Conservation (phyloP, 2,329 filamentous ascomycete genomes). For the Elsinoe perseae region DNA sequence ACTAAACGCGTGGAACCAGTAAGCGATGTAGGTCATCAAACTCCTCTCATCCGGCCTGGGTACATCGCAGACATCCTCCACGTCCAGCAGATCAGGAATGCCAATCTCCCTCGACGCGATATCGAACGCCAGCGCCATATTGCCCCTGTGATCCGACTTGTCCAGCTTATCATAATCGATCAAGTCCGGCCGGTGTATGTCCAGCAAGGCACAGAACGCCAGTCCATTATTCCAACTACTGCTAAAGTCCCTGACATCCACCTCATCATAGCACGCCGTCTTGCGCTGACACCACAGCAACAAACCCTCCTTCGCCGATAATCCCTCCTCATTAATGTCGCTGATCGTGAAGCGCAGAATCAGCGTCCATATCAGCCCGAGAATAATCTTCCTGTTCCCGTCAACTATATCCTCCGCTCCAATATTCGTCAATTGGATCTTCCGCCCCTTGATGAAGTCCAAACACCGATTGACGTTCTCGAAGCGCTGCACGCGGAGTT, state of each 20-base stretch:
- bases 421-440: slow-evolving; percentile 98
- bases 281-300: slow-evolving; percentile 97
- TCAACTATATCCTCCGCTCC: slow-evolving; percentile 97
- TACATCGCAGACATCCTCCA: slow-evolving; percentile 96
- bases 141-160: slow-evolving; percentile 87
- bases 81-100: slow-evolving; percentile 89
- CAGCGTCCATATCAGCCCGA: slow-evolving; percentile 95
- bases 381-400: slow-evolving; percentile 93
- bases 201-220: slow-evolving; percentile 89
- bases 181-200: slow-evolving; percentile 93
- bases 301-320: slow-evolving; percentile 94
- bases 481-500: slow-evolving; percentile 91
- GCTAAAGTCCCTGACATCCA: slow-evolving; percentile 92
- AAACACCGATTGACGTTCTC: slow-evolving; percentile 96
- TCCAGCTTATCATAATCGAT: slow-evolving; percentile 95
- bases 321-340: slow-evolving; percentile 95
- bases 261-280: slow-evolving; percentile 95
- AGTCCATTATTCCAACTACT: slow-evolving; percentile 95
- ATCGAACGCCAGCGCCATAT: slow-evolving; percentile 97
- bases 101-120: slow-evolving; percentile 94
- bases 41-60: slow-evolving; percentile 91
- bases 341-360: slow-evolving; percentile 98
- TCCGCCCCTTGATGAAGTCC: slow-evolving; percentile 80
- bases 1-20: slow-evolving; percentile 99
- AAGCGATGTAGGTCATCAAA: slow-evolving; percentile 99